These are phyloP conservation scores for Amaranthus tricolor DNA, from an alignment of 179 eudicot species.

Conservation along the genomic window DNA sequence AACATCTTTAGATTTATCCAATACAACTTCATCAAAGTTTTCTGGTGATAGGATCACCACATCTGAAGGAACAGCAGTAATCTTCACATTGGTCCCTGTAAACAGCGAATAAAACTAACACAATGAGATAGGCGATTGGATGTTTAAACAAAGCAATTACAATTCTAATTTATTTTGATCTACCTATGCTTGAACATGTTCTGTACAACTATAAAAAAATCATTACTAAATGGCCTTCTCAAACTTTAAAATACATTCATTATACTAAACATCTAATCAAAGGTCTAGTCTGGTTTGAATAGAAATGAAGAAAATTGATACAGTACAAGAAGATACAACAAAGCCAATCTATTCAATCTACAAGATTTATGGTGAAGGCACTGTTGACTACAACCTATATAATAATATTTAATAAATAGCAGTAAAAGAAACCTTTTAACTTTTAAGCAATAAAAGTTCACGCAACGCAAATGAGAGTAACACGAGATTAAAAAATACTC, in stretches of 20 bases:
- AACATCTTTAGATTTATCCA: slow-evolving; percentile 79
- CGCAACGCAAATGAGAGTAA: neutral
- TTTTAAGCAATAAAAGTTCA: neutral
- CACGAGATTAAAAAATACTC: no score
- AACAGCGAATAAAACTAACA: slow-evolving; percentile 2
- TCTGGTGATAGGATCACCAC: slow-evolving; percentile 77
- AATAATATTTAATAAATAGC: no score
- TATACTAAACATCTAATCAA: no score
- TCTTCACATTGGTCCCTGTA: slow-evolving; percentile 86
- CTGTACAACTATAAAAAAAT: neutral
- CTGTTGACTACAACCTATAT: no score
- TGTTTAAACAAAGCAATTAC: neutral
- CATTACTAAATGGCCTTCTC: neutral
- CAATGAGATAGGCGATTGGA: neutral
- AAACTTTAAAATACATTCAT: neutral
- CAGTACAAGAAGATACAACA: neutral
- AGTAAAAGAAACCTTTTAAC: no score
- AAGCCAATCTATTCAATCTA: no score
- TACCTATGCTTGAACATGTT: neutral
- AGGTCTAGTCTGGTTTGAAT: neutral
- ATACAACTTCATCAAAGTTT: slow-evolving; percentile 76
- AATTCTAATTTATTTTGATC: neutral
- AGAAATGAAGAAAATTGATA: neutral
- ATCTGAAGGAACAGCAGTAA: slow-evolving; percentile 70
- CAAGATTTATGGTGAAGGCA: no score